Percentiles rank a stretch among this genome's conserved stretches.
phyloP scores from a whole-genome alignment of 768 basidiomycete genomes.

The Boletus speciosus region DNA sequence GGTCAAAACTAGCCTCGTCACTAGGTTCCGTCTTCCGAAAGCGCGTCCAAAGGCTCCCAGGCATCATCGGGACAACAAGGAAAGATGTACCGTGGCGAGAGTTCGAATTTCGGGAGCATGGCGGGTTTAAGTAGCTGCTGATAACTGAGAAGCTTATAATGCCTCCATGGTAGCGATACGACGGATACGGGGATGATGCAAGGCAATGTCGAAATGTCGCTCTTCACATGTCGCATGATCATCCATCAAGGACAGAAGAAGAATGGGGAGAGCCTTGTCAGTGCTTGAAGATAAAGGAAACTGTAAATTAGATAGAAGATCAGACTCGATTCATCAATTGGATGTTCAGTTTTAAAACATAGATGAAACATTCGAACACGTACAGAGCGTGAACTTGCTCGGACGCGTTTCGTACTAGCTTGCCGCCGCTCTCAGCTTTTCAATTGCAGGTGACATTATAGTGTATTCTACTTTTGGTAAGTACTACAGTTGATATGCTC shows the following conservation, averaged over 20 bases:
- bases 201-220: too few relatives aligned
- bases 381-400: too few relatives aligned
- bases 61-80: slow-evolving; percentile 1
- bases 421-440: too few relatives aligned
- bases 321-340: too few relatives aligned
- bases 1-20: not conserved
- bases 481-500: not conserved
- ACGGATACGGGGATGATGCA: not conserved
- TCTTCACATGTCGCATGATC: not conserved
- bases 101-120: not conserved
- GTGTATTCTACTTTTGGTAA: too few relatives aligned
- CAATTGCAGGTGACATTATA: too few relatives aligned
- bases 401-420: too few relatives aligned
- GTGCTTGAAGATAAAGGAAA: not conserved
- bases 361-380: too few relatives aligned
- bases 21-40: not conserved
- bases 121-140: not conserved
- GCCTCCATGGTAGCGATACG: not conserved
- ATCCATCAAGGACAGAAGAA: too few relatives aligned
- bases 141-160: not conserved
- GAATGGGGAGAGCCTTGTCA: not conserved
- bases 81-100: not conserved
- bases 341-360: too few relatives aligned
- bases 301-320: too few relatives aligned
- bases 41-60: not conserved